Conservation (phyloP, 352 stramenopile species). For the Pseudoperonospora humuli region DNA sequence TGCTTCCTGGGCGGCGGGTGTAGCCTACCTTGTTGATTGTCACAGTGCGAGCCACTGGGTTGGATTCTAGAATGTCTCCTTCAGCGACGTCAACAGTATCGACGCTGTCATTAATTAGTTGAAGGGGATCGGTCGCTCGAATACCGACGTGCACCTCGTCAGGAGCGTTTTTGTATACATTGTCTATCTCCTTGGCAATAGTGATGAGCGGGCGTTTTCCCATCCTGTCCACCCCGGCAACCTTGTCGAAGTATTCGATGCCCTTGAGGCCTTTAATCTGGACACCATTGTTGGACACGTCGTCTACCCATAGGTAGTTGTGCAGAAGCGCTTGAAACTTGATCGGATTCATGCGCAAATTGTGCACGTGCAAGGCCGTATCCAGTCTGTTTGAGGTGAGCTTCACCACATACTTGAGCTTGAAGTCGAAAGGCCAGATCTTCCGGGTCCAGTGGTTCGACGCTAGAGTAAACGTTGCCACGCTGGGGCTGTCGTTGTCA, state of each 20-base stretch:
- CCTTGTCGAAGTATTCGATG: conserved; percentile 83
- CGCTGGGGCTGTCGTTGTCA: conserved; percentile 6
- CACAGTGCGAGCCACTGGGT: too few species aligned
- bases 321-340: conserved; percentile 91
- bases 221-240: conserved; percentile 53
- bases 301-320: conserved; percentile 89
- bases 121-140: too few species aligned
- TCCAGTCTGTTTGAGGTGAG: conserved; percentile 49
- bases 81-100: conserved; percentile 33
- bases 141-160: conserved; percentile 42
- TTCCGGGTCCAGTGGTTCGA: conserved; percentile 22
- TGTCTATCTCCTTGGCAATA: conserved; percentile 58
- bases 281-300: conserved; percentile 45
- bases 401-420: conserved; percentile 62
- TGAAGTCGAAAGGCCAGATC: conserved; percentile 49
- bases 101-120: conserved; percentile 40
- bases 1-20: conserved; percentile 23
- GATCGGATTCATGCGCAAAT: conserved; percentile 76
- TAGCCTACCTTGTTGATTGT: conserved; percentile 57
- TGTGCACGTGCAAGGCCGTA: conserved; percentile 79
- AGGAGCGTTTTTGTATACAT: conserved; percentile 72
- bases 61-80: too few species aligned
- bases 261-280: conserved; percentile 81
- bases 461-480: conserved; percentile 32
- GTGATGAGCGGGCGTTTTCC: conserved; percentile 52